Base-by-base conservation (phyloP, 2,329 filamentous ascomycete species). In the Penicillium sp. region DNA sequence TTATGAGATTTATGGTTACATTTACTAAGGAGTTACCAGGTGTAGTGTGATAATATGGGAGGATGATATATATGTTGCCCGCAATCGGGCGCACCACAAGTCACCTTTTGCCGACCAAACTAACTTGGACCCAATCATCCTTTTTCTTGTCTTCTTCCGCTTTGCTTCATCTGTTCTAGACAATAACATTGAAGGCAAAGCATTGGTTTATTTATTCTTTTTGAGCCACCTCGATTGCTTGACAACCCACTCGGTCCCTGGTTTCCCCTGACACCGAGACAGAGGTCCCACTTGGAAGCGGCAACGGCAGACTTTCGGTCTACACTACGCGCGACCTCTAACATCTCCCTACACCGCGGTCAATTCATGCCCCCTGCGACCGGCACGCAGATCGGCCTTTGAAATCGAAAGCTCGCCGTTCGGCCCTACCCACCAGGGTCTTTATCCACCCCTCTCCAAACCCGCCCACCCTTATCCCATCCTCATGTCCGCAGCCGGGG, bases 401-500 rank as follows among this genome's bases (percentile, higher is more conserved):
- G 39, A 55, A 51, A 48, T 53, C 46, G 53, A 53, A 29, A 51
- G 29, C 31, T 39, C 33, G 29, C 33, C 31, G 21, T 49, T 49
- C 56, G 37, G 52, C 53, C 45, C 57, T 50, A 37, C 50, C 45
- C 48, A 49, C 50, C 49, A 33, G 45, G 56, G 44, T 56, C 48
- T 56, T 26, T 22, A 43, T 44, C 48, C 55, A 55, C 59, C 53
- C 44, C 57, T 52, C 54, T 50, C 55, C 54, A 59, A n/a, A 39
- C 48, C 62, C 61, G 55, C 52, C 54, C 58, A 57, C 56, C 56
- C 58, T 33, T 16, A 33, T 33, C 13, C 56, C 59, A 60, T 67
- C 69, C 69, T 66, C 64, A 88, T 88, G 86, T 83, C 84, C 77
- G 82, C 84, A 73, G 81, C 84, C 82, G 90, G 82, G 83, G 90